Evolutionary conservation across 1,284 basidiomycete species (phyloP).

Genomic region (Malassezia nana): DNA sequence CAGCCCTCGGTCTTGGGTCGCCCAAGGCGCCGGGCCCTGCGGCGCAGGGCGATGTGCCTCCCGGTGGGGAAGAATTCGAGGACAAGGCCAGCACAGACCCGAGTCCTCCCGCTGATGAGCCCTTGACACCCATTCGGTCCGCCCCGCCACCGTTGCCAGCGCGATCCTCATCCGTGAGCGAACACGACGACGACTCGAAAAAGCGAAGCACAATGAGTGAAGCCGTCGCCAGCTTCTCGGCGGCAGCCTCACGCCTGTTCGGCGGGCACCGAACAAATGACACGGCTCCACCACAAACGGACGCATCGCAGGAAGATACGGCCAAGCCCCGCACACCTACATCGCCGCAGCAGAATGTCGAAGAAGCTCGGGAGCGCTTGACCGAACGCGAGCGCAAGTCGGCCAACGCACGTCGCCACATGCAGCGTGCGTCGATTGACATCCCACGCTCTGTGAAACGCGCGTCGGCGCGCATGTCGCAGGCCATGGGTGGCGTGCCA

Average conservation of each 20-base stretch:
- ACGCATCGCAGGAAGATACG: background rate
- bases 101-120: background rate
- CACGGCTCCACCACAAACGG: background rate
- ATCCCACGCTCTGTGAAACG: conserved; percentile 14
- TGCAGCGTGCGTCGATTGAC: conserved; percentile 17
- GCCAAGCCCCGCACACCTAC: conserved; percentile 15
- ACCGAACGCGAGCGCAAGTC: conserved; percentile 10
- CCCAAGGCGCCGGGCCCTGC: background rate
- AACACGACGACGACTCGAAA: background rate
- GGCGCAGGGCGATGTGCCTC: background rate
- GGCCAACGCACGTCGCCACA: conserved; percentile 7
- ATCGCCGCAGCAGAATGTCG: conserved; percentile 4
- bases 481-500: background rate
- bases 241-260: conserved; percentile 17
- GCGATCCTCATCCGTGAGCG: background rate
- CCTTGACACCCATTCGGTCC: background rate
- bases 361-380: conserved; percentile 11
- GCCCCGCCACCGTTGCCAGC: background rate
- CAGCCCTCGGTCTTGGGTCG: background rate
- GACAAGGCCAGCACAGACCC: background rate
- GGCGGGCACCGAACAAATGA: background rate
- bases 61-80: background rate
- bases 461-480: conserved; percentile 13
- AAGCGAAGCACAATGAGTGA: conserved; percentile 2
- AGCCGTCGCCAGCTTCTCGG: conserved; percentile 11